These are phyloP conservation scores for Falciphora oryzae DNA, from an alignment of 2,329 filamentous ascomycete genomes.

Conservation along the genomic window DNA sequence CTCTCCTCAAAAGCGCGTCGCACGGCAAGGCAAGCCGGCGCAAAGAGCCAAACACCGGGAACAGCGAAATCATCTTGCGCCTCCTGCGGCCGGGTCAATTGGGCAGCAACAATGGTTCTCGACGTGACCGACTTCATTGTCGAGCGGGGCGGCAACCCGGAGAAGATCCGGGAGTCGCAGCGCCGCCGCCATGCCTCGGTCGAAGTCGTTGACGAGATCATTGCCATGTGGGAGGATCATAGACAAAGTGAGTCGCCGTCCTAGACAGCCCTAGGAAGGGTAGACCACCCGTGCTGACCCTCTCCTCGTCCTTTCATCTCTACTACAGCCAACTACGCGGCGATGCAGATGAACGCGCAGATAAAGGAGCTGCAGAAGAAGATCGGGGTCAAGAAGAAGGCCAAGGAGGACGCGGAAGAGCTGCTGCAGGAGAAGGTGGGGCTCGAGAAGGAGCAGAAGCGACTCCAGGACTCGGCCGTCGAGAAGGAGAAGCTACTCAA, in stretches of 20 bases:
- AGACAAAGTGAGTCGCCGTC: slow-evolving; percentile 43
- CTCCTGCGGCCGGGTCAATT: neutral
- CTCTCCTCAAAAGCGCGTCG: neutral
- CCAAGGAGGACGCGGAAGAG: slow-evolving; percentile 66
- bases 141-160: slow-evolving; percentile 86
- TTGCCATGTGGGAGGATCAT: slow-evolving; percentile 80
- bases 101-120: slow-evolving; percentile 48
- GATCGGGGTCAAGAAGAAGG: slow-evolving; percentile 89
- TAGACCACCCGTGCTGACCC: neutral
- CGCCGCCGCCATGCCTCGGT: slow-evolving; percentile 71
- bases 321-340: slow-evolving; percentile 23
- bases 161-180: slow-evolving; percentile 89
- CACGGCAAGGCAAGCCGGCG: too few species aligned
- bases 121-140: slow-evolving; percentile 74
- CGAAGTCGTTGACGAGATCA: slow-evolving; percentile 85
- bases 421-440: slow-evolving; percentile 34
- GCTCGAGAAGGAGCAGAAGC: slow-evolving; percentile 77
- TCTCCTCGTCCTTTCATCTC: neutral
- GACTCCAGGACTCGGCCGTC: slow-evolving; percentile 64
- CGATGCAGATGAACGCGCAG: slow-evolving; percentile 71
- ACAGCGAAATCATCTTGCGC: neutral
- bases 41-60: too few species aligned
- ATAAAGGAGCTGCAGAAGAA: slow-evolving; percentile 88
- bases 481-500: slow-evolving; percentile 71
- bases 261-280: too few species aligned